Percentiles rank a stretch among this genome's conserved stretches.
Conservation (phyloP, 2,329 filamentous ascomycete species). For the Xylaria sp. region DNA sequence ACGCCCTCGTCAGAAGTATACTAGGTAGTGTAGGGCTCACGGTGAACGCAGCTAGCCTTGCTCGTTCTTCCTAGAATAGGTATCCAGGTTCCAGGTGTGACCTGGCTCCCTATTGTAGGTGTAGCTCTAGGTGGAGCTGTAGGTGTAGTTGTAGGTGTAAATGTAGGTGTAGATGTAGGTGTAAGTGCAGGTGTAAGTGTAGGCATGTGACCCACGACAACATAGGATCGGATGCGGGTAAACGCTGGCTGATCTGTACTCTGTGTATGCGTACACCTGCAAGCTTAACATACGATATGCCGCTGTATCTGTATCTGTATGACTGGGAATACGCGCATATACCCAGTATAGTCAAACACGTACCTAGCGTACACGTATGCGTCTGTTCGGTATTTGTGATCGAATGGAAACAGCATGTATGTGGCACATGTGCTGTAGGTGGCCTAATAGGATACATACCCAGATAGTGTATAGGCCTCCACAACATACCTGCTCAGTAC, state of each 20-base stretch:
- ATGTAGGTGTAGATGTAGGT: not conserved
- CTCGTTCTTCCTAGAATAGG: conserved; percentile 2
- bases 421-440: conserved; percentile 15
- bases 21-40: not conserved
- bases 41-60: conserved; percentile 23
- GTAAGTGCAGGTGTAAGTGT: too few relatives aligned
- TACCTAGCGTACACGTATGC: conserved; percentile 5
- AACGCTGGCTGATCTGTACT: not conserved
- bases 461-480: not conserved
- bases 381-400: conserved; percentile 12
- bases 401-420: conserved; percentile 9
- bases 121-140: not conserved
- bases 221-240: not conserved
- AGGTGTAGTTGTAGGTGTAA: not conserved
- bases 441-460: not conserved
- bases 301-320: conserved; percentile 1
- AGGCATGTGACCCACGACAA: not conserved
- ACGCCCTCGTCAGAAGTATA: conserved; percentile 17
- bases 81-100: not conserved
- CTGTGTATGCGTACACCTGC: conserved; percentile 10
- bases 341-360: conserved; percentile 16
- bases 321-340: conserved; percentile 5
- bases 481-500: not conserved
- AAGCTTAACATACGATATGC: conserved; percentile 23
- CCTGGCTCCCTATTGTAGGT: not conserved